Base-by-base conservation (phyloP, 164 flowering plant genomes). In the Santalum album region DNA sequence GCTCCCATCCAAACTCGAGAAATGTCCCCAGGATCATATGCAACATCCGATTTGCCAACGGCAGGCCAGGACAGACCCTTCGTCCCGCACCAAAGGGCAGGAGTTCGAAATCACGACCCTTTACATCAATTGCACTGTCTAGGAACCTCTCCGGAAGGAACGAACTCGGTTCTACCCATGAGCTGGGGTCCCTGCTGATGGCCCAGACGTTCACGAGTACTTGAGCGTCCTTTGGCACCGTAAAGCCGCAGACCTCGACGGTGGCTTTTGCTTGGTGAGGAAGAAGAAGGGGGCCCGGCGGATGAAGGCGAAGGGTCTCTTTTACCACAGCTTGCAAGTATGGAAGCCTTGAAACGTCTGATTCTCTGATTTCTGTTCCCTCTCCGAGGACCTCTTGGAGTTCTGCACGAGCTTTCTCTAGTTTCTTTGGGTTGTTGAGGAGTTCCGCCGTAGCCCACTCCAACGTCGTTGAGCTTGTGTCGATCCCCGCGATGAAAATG, bases 101-200 rank as follows among this genome's bases (percentile, higher is more conserved):
- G 35, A 72, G 60, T 60, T 66, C 66, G 12, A 65, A 69, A 34
- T 69, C 38, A 24, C 44, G 42, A 22, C 73, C 73, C 38, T 43
- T 60, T 20, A 54, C 20, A 18, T 69, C 67, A 14, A 42, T 57
- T 0, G 57, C 57, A 1, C 27, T 25, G 1, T 25, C 61, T 1
- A 75, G 43, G 42, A 75, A 75, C 55, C 78, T 75, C 58, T 75
- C 79, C 0, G 75, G 79, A 60, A n/a, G 6, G 21, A 71, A 75
- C 12, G 46, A 12, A 9, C 39, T 25, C 0, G 74, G 72, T 25
- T 70, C 26, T n/a, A 29, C 6, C 78, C 78, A 77, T 18, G 56
- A 14, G 17, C 22, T 23, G 10, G 68, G 52, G 21, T 75, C 82
- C 54, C 69, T 54, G 4, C 69, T 64, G 0, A 72, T 72, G 2